A percentile compares a stretch with the other conserved stretches of the same genome.
These are phyloP conservation scores for Alternaria alternata DNA, from an alignment of 2,329 filamentous ascomycete genomes.

Conservation along the genomic window DNA sequence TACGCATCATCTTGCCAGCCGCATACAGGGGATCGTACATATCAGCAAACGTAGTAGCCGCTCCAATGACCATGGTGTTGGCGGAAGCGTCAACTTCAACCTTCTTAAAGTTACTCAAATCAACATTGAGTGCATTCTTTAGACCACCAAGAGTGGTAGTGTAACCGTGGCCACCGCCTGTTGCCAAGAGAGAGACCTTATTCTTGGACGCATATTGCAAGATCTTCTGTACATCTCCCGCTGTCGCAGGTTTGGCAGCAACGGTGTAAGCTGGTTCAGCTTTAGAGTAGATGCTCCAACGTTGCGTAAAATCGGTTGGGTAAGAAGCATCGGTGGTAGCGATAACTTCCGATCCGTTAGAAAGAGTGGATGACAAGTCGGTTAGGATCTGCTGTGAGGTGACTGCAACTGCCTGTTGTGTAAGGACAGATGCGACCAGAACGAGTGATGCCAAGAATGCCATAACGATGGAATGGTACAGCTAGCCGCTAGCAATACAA, in stretches of 20 bases:
- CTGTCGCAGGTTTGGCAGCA: constrained; percentile 4
- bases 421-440: neutral
- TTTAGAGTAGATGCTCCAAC: constrained; percentile 3
- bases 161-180: neutral
- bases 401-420: neutral
- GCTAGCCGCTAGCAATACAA: neutral
- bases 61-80: constrained; percentile 6
- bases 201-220: neutral
- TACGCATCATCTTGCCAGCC: constrained; percentile 7
- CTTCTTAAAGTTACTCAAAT: neutral
- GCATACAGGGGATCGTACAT: constrained; percentile 3
- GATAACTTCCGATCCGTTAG: neutral
- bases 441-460: neutral
- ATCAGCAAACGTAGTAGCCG: neutral
- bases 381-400: constrained; percentile 7
- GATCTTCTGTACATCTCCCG: constrained; percentile 3
- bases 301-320: neutral
- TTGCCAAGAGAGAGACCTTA: constrained; percentile 6
- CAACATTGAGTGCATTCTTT: constrained; percentile 1
- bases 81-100: neutral
- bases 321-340: constrained; percentile 1
- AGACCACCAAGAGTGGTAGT: neutral
- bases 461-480: neutral
- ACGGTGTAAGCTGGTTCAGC: neutral
- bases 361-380: constrained; percentile 2